These are phyloP conservation scores for Filobasidium uniguttulatum DNA, from an alignment of 1,284 basidiomycete species.

Conservation along the genomic window DNA sequence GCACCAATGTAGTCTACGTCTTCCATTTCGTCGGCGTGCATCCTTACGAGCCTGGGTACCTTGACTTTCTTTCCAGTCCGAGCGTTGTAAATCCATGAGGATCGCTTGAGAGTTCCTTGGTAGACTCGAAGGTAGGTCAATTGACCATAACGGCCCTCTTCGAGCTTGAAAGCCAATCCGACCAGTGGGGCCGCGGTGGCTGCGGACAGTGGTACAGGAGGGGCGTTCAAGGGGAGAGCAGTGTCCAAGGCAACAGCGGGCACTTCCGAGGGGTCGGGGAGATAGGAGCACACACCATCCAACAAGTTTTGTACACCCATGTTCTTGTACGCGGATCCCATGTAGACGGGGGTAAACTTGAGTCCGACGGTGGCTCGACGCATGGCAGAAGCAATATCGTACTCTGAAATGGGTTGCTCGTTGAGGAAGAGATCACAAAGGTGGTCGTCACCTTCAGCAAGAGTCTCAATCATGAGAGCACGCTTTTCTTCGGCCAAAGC, in stretches of 20 bases:
- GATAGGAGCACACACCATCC: constrained; percentile 89
- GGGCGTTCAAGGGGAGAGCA: constrained; percentile 49
- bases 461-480: constrained; percentile 79
- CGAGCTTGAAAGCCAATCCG: constrained; percentile 94
- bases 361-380: constrained; percentile 75
- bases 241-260: constrained; percentile 73
- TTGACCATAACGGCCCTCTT: constrained; percentile 94
- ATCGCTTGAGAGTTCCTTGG: constrained; percentile 80
- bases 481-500: constrained; percentile 69
- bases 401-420: constrained; percentile 59
- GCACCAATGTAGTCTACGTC: constrained; percentile 89
- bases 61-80: constrained; percentile 96
- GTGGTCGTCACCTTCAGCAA: constrained; percentile 91
- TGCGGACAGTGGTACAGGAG: constrained; percentile 60
- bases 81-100: constrained; percentile 77
- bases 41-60: constrained; percentile 89
- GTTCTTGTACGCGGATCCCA: constrained; percentile 97
- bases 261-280: constrained; percentile 77
- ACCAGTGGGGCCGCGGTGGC: constrained; percentile 77
- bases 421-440: constrained; percentile 84
- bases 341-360: constrained; percentile 91
- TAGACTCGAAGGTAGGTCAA: constrained; percentile 99
- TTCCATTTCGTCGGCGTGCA: constrained; percentile 99
- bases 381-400: constrained; percentile 70
- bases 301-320: constrained; percentile 88